These are phyloP conservation scores for Cercospora citrullina DNA, from an alignment of 2,329 filamentous ascomycete species.

Conservation along the genomic window DNA sequence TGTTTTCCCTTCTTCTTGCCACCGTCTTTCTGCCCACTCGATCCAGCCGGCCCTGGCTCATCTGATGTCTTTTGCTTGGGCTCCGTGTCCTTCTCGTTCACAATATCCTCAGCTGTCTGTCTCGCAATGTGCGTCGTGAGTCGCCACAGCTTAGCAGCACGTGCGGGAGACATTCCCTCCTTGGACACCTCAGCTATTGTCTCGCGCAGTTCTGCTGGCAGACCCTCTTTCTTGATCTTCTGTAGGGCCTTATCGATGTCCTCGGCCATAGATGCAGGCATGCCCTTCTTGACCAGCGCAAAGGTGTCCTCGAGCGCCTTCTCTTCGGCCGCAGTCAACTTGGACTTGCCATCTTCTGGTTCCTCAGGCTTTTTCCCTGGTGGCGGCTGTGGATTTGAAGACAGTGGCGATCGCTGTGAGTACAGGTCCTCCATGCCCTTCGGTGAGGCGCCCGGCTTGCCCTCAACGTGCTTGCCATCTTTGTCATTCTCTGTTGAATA, in stretches of 20 bases:
- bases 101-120: constrained; percentile 48
- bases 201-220: constrained; percentile 67
- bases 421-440: constrained; percentile 51
- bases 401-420: constrained; percentile 45
- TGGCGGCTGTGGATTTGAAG: constrained; percentile 35
- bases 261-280: constrained; percentile 63
- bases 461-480: constrained; percentile 31
- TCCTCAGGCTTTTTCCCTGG: constrained; percentile 41
- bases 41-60: constrained; percentile 45
- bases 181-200: constrained; percentile 59
- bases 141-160: constrained; percentile 62
- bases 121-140: constrained; percentile 59
- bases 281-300: constrained; percentile 54
- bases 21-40: constrained; percentile 44
- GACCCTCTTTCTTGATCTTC: constrained; percentile 65
- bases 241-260: constrained; percentile 61
- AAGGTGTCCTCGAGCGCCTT: constrained; percentile 61
- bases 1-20: constrained; percentile 40
- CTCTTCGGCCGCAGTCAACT: constrained; percentile 57
- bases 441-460: constrained; percentile 38
- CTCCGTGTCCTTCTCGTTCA: constrained; percentile 34
- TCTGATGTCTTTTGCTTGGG: constrained; percentile 49
- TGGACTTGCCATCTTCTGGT: constrained; percentile 43
- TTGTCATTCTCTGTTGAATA: constrained; percentile 48
- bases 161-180: constrained; percentile 58